Conservation (phyloP, 2,329 filamentous ascomycete species). For the Colletotrichum sp. region DNA sequence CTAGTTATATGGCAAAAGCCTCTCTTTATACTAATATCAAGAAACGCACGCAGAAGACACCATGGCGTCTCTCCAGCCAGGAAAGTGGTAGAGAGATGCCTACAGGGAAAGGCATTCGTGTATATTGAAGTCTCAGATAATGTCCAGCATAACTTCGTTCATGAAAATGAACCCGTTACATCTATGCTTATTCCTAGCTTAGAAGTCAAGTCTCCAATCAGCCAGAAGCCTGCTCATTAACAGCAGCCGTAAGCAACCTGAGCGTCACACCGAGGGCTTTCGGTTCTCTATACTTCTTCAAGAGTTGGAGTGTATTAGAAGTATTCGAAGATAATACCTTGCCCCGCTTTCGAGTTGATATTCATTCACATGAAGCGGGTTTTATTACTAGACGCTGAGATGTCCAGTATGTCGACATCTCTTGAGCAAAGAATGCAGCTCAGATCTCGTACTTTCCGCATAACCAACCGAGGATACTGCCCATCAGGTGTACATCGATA, state of each 20-base stretch:
- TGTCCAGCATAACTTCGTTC: accelerated
- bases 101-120: background rate
- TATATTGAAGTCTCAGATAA: background rate
- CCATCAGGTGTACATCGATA: background rate
- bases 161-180: background rate
- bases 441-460: background rate
- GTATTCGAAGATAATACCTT: background rate
- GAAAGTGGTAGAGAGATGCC: background rate
- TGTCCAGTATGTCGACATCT: background rate
- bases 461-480: background rate
- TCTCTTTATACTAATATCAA: background rate
- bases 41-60: background rate
- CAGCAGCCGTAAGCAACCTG: background rate
- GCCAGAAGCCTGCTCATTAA: background rate
- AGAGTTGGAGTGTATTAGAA: background rate
- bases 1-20: accelerated
- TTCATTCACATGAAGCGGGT: too few relatives aligned
- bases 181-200: background rate
- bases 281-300: background rate
- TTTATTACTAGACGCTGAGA: background rate
- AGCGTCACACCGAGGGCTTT: background rate
- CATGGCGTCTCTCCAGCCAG: background rate
- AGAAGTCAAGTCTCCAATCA: background rate
- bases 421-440: background rate
- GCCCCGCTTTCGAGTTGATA: too few relatives aligned